Evolutionary conservation across 2,329 filamentous ascomycete species (phyloP), one percentile per base, ranked within the genome.

Genomic region (Neobulgaria alba): DNA sequence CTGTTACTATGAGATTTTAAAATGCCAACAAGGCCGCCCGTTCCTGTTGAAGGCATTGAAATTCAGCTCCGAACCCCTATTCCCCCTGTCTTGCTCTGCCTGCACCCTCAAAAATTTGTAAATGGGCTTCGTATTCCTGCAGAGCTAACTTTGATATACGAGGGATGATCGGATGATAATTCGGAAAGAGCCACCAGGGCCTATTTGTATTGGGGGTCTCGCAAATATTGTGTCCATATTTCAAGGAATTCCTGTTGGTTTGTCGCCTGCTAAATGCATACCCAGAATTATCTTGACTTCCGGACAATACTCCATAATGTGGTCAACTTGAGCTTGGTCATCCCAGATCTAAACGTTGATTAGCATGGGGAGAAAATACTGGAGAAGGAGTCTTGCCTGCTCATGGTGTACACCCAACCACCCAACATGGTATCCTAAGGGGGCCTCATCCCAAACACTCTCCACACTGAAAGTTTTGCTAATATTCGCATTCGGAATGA

Each of bases 221-320:
- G n/a, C n/a, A 26, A 26, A 26, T 7, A 7, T 26, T 12, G 23
- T 7, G 23, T 7, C 12, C 23, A 26, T 7, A 26, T 12, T 12
- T 26, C 38, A 36, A 26, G 46, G 38, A 20, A 50, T 47, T 19
- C 44, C 43, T 39, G 45, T 38, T 10, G 53, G 51, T 29, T 55
- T 55, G 26, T 72, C 65, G 36, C 63, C 58, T 56, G 69, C 67
- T 9, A 73, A 58, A 51, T 72, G 71, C 72, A 75, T 75, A 38
- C 70, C 65, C 58, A 74, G 63, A 41, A 73, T 68, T 54, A 75
- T 59, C 54, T 63, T 68, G 17, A 75, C 57, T 55, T 76, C 72
- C 1, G 72, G 72, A 46, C 72, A 75, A 56, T 75, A 75, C 36
- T 67, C 57, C 48, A 72, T 66, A n/a, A 74, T 68, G 38, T 64